These are phyloP conservation scores for Aspergillus vadensis DNA, from an alignment of 2,329 filamentous ascomycete species.

Conservation along the genomic window DNA sequence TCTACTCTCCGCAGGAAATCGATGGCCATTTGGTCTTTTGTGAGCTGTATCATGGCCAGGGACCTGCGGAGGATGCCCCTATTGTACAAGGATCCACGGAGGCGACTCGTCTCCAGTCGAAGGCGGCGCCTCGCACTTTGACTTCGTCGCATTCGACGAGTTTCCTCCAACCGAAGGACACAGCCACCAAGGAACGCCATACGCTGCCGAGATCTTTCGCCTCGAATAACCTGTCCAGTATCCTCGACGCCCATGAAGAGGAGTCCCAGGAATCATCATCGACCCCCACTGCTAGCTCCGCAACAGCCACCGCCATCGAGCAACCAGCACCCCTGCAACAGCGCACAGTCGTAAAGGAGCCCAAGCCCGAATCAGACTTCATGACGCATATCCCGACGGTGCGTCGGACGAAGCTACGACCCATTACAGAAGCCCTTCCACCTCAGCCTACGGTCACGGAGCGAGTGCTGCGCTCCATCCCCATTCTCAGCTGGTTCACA, in stretches of 20 bases:
- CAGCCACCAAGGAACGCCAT: constrained; percentile 30
- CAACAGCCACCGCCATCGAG: constrained; percentile 38
- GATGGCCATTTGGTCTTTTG: constrained; percentile 71
- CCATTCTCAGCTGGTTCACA: constrained; percentile 72
- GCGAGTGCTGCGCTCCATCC: constrained; percentile 65
- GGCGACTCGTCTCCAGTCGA: constrained; percentile 28
- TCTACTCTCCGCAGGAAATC: constrained; percentile 70
- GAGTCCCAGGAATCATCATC: constrained; percentile 31
- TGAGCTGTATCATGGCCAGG: constrained; percentile 67
- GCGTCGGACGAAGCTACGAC: constrained; percentile 64
- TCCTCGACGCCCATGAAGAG: constrained; percentile 35
- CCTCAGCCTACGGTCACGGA: constrained; percentile 68
- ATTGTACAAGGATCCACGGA: constrained; percentile 53
- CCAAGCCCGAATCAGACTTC: constrained; percentile 47
- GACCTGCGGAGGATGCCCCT: constrained; percentile 65
- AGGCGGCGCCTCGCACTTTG: constrained; percentile 37
- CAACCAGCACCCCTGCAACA: constrained; percentile 29
- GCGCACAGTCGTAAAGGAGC: constrained; percentile 28
- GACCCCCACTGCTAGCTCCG: constrained; percentile 46
- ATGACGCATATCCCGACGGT: constrained; percentile 67
- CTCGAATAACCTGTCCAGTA: constrained; percentile 39
- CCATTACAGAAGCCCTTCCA: constrained; percentile 69
- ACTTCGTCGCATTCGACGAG: constrained; percentile 39
- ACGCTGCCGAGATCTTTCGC: constrained; percentile 45
- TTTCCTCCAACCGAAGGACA: constrained; percentile 34